A percentile compares a stretch with the other conserved stretches of the same genome.
phyloP scores from a whole-genome alignment of 163 green algal species.

The Scenedesmus sp. region DNA sequence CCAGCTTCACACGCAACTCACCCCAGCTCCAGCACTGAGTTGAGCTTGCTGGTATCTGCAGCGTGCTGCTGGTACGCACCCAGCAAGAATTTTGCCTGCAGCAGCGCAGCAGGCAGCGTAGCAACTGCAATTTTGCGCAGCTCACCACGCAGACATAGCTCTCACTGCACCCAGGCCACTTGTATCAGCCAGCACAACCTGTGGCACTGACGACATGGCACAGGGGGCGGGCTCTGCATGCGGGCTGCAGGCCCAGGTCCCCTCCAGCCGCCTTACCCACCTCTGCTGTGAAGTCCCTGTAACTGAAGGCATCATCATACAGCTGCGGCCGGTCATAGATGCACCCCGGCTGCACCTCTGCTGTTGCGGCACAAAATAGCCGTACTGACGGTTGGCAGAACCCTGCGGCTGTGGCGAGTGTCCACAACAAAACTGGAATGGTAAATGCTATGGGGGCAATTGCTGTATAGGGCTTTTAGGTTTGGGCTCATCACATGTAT shows the following conservation, averaged over 20 bases:
- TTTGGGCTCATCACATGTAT: no score
- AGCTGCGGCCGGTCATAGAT: conserved; percentile 50
- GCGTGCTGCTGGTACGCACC: conserved; percentile 47
- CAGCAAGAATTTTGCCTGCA: conserved; percentile 49
- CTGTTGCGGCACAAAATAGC: neutral
- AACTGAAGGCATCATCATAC: conserved; percentile 57
- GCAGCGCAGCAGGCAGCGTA: neutral
- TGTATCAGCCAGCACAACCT: no score
- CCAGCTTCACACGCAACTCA: neutral
- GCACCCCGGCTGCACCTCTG: neutral
- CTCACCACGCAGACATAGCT: no score
- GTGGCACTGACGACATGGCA: no score
- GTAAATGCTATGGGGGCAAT: no score
- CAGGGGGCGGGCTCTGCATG: neutral
- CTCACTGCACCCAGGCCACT: no score
- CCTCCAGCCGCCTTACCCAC: neutral
- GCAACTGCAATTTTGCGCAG: no score
- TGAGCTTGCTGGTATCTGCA: neutral
- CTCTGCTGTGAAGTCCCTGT: conserved; percentile 50
- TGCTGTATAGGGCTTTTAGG: no score
- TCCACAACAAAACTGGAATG: no score
- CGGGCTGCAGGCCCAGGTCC: neutral
- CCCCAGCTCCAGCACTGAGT: conserved; percentile 47
- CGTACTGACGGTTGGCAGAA: neutral
- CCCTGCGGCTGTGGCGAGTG: neutral